Evolutionary conservation across 176 grass and related monocot genomes (phyloP).

Genomic region (Oryza australiensis): DNA sequence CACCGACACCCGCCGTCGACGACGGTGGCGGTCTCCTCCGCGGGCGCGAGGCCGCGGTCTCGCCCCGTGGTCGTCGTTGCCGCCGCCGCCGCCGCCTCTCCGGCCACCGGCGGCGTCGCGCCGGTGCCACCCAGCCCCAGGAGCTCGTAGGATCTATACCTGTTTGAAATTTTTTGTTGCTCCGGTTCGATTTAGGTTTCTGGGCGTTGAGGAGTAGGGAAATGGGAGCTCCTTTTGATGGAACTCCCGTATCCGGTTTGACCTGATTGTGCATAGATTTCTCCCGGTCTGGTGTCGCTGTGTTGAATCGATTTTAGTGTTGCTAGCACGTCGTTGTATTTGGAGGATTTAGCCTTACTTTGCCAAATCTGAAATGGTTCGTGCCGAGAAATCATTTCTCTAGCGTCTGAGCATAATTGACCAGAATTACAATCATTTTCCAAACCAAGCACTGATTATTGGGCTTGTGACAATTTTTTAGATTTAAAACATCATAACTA

Average conservation of each 20-base stretch:
- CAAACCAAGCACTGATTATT: background rate
- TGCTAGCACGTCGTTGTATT: background rate
- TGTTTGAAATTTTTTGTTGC: background rate
- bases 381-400: background rate
- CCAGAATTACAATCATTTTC: background rate
- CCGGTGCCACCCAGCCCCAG: constrained; percentile 11
- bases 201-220: background rate
- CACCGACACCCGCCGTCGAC: background rate
- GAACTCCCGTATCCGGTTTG: background rate
- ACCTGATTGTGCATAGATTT: background rate
- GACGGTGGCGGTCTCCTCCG: background rate
- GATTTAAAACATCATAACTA: too few relatives aligned
- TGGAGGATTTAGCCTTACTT: background rate
- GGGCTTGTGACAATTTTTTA: too few relatives aligned
- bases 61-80: background rate
- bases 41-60: background rate
- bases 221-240: background rate
- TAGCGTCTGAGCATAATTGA: background rate
- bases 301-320: background rate
- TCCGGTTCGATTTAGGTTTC: background rate
- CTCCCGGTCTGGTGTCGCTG: background rate
- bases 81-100: constrained; percentile 7
- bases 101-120: constrained; percentile 22
- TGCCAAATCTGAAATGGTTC: background rate
- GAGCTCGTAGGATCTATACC: constrained; percentile 11